phyloP scores from a whole-genome alignment of 2,329 filamentous ascomycete genomes.

The Beauveria medogensis region DNA sequence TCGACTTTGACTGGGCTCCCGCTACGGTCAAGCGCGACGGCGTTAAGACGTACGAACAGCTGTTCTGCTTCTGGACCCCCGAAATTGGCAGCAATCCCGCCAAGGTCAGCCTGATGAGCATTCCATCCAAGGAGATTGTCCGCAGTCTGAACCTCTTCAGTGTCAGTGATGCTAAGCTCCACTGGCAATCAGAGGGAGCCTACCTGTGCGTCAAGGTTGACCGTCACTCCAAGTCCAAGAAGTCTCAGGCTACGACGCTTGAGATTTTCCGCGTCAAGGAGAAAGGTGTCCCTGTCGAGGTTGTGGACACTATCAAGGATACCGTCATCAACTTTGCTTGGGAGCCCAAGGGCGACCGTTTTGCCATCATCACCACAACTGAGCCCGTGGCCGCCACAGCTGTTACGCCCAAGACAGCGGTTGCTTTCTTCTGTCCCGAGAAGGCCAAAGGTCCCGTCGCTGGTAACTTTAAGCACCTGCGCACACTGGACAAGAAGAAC shows the following conservation, averaged over 20 bases:
- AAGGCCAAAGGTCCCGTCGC: constrained; percentile 74
- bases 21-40: constrained; percentile 73
- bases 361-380: constrained; percentile 91
- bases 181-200: constrained; percentile 93
- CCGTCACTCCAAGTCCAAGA: constrained; percentile 97
- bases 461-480: constrained; percentile 94
- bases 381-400: constrained; percentile 72
- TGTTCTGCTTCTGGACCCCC: constrained; percentile 98
- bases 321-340: constrained; percentile 99
- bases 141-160: constrained; percentile 96
- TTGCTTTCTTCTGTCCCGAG: constrained; percentile 94
- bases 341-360: constrained; percentile 96
- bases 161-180: constrained; percentile 92
- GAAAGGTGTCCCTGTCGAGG: constrained; percentile 96
- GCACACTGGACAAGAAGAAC: constrained; percentile 97
- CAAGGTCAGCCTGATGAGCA: constrained; percentile 92
- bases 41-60: constrained; percentile 86
- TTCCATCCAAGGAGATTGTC: constrained; percentile 90
- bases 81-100: constrained; percentile 97
- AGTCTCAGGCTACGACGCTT: constrained; percentile 90
- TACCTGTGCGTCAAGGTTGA: constrained; percentile 99
- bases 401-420: constrained; percentile 86
- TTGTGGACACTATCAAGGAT: constrained; percentile 95
- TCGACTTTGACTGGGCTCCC: constrained; percentile 98
- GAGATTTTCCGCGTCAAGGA: constrained; percentile 97